These are phyloP conservation scores for Colletotrichum camelliae DNA, from an alignment of 2,329 filamentous ascomycete species.

Conservation along the genomic window DNA sequence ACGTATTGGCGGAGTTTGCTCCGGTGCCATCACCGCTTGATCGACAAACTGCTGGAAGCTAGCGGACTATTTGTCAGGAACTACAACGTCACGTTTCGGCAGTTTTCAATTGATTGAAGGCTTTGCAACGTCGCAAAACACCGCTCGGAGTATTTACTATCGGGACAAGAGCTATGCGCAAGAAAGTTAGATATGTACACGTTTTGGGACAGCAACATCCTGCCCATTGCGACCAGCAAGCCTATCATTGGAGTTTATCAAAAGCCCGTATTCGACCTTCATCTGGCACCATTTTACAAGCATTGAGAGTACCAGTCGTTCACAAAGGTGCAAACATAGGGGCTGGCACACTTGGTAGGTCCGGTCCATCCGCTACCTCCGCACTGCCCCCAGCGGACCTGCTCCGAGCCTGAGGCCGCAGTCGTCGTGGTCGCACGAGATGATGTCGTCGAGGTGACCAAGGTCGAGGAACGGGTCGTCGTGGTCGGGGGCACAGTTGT, in stretches of 20 bases:
- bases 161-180: neutral
- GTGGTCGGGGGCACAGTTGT: neutral
- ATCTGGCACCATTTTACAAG: neutral
- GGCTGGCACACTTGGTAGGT: constrained; percentile 20
- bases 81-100: neutral
- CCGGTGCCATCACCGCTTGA: neutral
- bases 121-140: neutral
- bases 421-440: constrained; percentile 13
- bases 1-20: neutral
- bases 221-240: neutral
- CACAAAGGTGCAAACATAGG: constrained; percentile 19
- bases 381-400: constrained; percentile 26
- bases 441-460: neutral
- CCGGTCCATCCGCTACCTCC: constrained; percentile 24
- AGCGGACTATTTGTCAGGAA: neutral
- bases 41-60: neutral
- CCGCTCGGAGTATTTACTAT: neutral
- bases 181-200: neutral
- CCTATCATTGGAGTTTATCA: fast-evolving
- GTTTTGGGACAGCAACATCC: neutral
- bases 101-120: fast-evolving
- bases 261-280: neutral
- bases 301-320: constrained; percentile 30
- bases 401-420: neutral
- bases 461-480: neutral